Evolutionary conservation across 306 rosid genomes (phyloP).

Genomic region (Malus asiatica): DNA sequence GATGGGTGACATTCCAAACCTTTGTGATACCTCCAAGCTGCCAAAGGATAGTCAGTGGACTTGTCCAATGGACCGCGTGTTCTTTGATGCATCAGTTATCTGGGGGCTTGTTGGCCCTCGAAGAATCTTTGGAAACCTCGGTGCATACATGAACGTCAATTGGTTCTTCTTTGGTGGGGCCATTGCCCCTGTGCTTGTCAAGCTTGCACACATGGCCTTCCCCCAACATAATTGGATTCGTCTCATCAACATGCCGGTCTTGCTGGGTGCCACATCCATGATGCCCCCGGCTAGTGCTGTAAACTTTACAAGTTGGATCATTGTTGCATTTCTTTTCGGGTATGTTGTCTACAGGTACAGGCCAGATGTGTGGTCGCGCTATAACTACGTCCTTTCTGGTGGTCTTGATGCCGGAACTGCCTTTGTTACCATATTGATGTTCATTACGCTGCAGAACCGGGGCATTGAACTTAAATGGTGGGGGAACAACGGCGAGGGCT

Average conservation of each 20-base stretch:
- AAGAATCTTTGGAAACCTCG: slow-evolving; percentile 72
- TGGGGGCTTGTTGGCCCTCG: slow-evolving; percentile 93
- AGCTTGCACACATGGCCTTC: slow-evolving; percentile 61
- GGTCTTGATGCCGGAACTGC: slow-evolving; percentile 91
- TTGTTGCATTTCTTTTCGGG: slow-evolving; percentile 48
- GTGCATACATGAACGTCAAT: slow-evolving; percentile 54
- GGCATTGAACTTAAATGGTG: slow-evolving; percentile 45
- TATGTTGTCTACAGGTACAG: slow-evolving; percentile 34
- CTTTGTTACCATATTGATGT: slow-evolving; percentile 55
- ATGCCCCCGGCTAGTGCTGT: slow-evolving; percentile 79
- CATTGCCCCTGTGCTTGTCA: slow-evolving; percentile 58
- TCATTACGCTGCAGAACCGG: slow-evolving; percentile 35
- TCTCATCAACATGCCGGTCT: slow-evolving; percentile 54
- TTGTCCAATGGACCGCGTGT: slow-evolving; percentile 70
- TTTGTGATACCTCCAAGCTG: slow-evolving; percentile 47
- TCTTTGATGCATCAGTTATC: slow-evolving; percentile 74
- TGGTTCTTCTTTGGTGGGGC: slow-evolving; percentile 74
- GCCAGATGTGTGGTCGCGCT: slow-evolving; percentile 54
- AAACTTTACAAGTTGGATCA: slow-evolving; percentile 69
- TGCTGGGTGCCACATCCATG: slow-evolving; percentile 55
- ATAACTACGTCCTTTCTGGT: slow-evolving; percentile 64
- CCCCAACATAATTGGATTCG: slow-evolving; percentile 52
- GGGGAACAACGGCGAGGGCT: slow-evolving; percentile 57
- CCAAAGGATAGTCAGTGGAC: slow-evolving; percentile 65
- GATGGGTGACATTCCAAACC: slow-evolving; percentile 56